Evolutionary conservation across 345 rosid species (phyloP), one percentile per base, ranked within the genome.

Genomic region (Euphorbia pulcherrima): DNA sequence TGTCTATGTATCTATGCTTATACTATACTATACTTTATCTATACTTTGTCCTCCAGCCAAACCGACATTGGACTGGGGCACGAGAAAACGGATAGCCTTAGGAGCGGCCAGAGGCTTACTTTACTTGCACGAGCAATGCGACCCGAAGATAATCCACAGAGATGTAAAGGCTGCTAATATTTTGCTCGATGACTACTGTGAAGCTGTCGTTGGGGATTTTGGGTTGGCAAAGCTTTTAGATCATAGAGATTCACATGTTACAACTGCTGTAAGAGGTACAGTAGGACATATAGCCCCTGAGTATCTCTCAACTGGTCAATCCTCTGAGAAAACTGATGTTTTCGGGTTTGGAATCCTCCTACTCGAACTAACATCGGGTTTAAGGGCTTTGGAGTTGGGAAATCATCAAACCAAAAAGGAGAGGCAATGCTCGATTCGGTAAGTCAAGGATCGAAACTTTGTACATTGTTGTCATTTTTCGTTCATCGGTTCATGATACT

Each of bases 221-320:
- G 96, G 99, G 13, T 72, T 95, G 77, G 97, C 99, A 26, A 95
- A 92, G 87, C 80, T 92, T 60, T 76, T 95, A 72, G 96, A 95
- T 79, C 97, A 95, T 62, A 75, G 69, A 52, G 97, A 92, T 20
- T 91, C 97, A 0, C 97, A 92, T 29, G 95, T 92, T 30, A 92
- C 99, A 62, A 92, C 97, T 0, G 93, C 99, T 5, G 97, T 95
- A 72, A 88, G 97, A 59, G 99, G 97, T 40, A 92, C 97, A 6
- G 97, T 89, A 1, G 97, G 99, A 29, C 99, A 95, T 71, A 95
- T 95, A 23, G 97, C 97, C 17, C 96, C 97, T 0, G 97, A 95
- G 74, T 95, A 95, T 74, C 86, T 95, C 40, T 95, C 96, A 18
- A 92, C 97, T 0, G 96, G 96, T 27, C 99, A 95, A 67, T 92